Evolutionary conservation across 352 stramenopile species (phyloP).

Genomic region (Globisporangium canariense): DNA sequence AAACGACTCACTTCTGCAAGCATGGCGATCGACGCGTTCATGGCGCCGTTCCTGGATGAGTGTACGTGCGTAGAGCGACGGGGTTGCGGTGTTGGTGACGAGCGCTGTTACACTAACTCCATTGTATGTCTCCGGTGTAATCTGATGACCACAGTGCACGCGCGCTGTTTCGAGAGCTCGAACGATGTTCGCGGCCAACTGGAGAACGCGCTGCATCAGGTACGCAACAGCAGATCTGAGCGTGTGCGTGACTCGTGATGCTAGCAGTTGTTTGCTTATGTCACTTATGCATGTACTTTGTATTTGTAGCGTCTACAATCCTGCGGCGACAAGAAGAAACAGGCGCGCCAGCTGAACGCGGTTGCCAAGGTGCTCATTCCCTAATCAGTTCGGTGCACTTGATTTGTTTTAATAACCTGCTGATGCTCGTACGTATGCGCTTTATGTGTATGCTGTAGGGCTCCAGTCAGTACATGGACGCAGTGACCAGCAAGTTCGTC

Average conservation of each 20-base stretch:
- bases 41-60: constrained; percentile 52
- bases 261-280: not conserved
- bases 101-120: not conserved
- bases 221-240: constrained; percentile 8
- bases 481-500: constrained; percentile 56
- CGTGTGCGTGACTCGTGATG: not conserved
- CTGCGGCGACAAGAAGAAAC: constrained; percentile 58
- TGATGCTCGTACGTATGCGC: not conserved
- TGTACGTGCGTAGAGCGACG: constrained; percentile 25
- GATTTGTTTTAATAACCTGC: not conserved
- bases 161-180: constrained; percentile 42
- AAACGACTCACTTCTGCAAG: not conserved
- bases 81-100: not conserved
- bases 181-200: constrained; percentile 56
- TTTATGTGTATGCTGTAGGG: constrained; percentile 20
- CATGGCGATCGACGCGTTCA: constrained; percentile 29
- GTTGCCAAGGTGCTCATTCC: constrained; percentile 44
- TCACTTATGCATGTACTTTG: too few relatives aligned
- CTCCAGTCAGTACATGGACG: constrained; percentile 57
- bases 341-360: constrained; percentile 53
- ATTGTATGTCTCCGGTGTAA: too few relatives aligned
- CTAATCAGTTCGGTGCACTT: not conserved
- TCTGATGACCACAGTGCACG: constrained; percentile 27
- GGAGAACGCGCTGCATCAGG: constrained; percentile 68
- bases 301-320: constrained; percentile 1